Evolutionary conservation across 768 basidiomycete species (phyloP), one percentile per base, ranked within the genome.

Genomic region (Hysterangium stoloniferum): DNA sequence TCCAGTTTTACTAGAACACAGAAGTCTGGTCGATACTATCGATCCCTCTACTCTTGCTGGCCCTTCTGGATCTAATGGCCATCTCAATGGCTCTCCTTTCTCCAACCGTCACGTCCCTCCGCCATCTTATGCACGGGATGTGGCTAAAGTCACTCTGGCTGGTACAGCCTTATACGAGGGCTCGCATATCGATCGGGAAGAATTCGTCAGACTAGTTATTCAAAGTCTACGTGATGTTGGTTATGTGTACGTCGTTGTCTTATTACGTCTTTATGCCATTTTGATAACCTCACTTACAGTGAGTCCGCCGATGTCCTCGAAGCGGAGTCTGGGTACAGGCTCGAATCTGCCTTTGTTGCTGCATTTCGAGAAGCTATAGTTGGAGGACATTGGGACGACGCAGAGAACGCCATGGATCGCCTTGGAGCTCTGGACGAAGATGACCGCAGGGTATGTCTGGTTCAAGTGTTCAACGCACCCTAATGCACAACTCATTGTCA

Each of bases 151-250:
- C 41, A 71, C 74, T 37, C 70, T 85, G 29, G 82, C 84, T 17
- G 87, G 89, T 22, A 79, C 82, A 41, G 75, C 76, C 32, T 72
- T 92, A 48, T 91, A 88, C 58, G 80, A 86, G 37, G 86, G 86
- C 65, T 82, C 84, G 55, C 41, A 52, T 32, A 72, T 95, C 42
- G 80, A 92, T 68, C 75, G 91, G 57, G 88, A 95, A 68, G 93
- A 96, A 66, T 93, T 90, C 63, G 82, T 95, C 44, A 74, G 93
- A 58, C 69, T 97, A 40, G 82, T 92, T 47, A 76, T 96, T 54
- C 93, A 97, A 64, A 89, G 84, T 58, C 66, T 97, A 57, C 75
- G 86, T 60, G 93, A 96, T 66, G 84, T 93, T 44, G 93, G 93
- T 0, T 77, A 78, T 60, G 62, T 65, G 77, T 78, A 57, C 57